phyloP scores from a whole-genome alignment of 2,329 filamentous ascomycete genomes.

The Nigrospora osmanthi region DNA sequence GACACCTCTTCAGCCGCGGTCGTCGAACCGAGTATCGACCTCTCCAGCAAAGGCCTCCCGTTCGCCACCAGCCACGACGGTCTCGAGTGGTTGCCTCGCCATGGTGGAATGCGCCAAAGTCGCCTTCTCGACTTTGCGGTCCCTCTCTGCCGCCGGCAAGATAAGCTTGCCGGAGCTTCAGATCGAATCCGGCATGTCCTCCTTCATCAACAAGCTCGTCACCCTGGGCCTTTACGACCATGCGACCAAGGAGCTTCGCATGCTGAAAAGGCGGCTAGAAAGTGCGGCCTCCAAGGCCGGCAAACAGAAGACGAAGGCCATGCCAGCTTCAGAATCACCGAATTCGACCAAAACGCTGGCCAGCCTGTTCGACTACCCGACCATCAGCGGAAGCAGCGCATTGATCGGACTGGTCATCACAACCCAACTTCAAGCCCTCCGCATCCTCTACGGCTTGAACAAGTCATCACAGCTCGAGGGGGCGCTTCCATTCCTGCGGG shows the following conservation, averaged over 20 bases:
- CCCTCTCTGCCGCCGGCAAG: slow-evolving; percentile 44
- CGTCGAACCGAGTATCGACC: slow-evolving; percentile 52
- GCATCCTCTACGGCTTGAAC: slow-evolving; percentile 52
- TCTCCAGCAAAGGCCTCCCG: slow-evolving; percentile 29
- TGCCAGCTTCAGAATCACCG: slow-evolving; percentile 19
- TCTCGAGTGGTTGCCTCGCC: slow-evolving; percentile 40
- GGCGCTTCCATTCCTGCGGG: slow-evolving; percentile 45
- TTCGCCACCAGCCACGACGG: slow-evolving; percentile 11
- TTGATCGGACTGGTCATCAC: slow-evolving; percentile 50
- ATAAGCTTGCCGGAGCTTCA: slow-evolving; percentile 55
- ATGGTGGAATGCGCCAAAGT: slow-evolving; percentile 62
- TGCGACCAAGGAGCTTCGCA: slow-evolving; percentile 59
- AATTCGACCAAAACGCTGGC: slow-evolving; percentile 39
- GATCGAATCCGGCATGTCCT: slow-evolving; percentile 66
- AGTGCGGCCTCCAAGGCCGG: slow-evolving; percentile 13
- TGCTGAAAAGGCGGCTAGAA: slow-evolving; percentile 58
- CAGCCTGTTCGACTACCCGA: slow-evolving; percentile 56
- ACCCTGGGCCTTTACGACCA: slow-evolving; percentile 57
- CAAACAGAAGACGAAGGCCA: slow-evolving; percentile 22
- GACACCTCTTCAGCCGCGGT: slow-evolving; percentile 53
- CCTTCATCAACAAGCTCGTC: slow-evolving; percentile 59
- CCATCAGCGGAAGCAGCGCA: slow-evolving; percentile 28
- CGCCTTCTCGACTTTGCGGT: slow-evolving; percentile 58
- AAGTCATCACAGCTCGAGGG: slow-evolving; percentile 53
- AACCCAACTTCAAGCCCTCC: slow-evolving; percentile 58